Evolutionary conservation across 305 asterid species (phyloP).

Genomic region (Fraxinus paxiana): DNA sequence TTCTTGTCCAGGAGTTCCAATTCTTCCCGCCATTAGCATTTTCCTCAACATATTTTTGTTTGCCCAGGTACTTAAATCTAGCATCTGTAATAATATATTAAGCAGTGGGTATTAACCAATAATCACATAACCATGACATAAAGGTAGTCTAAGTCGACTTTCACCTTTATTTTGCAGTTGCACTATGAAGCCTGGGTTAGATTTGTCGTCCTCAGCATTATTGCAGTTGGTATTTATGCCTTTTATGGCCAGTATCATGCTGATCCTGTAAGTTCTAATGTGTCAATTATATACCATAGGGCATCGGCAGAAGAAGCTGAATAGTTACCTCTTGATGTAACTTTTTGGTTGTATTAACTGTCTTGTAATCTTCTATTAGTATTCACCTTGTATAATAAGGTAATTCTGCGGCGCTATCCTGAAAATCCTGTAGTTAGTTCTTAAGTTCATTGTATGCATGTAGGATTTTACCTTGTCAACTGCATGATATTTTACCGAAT

Average conservation of each 20-base stretch:
- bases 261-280: slow-evolving; percentile 59
- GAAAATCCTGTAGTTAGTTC: neutral
- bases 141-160: slow-evolving; percentile 17
- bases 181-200: slow-evolving; percentile 95
- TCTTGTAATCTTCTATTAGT: neutral
- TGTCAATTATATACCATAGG: slow-evolving; percentile 48
- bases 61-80: slow-evolving; percentile 62
- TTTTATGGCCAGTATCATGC: slow-evolving; percentile 88
- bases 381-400: neutral
- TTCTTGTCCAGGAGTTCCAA: slow-evolving; percentile 91
- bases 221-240: slow-evolving; percentile 64
- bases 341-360: slow-evolving; percentile 25
- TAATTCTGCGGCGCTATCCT: neutral
- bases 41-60: slow-evolving; percentile 74
- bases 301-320: slow-evolving; percentile 54
- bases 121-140: slow-evolving; percentile 10
- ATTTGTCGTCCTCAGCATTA: slow-evolving; percentile 63
- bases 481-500: neutral
- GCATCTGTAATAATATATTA: slow-evolving; percentile 17
- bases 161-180: slow-evolving; percentile 49
- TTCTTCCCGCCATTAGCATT: slow-evolving; percentile 71
- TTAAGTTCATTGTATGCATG: neutral
- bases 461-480: slow-evolving; percentile 15
- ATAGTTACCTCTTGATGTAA: slow-evolving; percentile 27
- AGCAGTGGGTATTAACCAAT: neutral